Percentiles rank a stretch among this genome's conserved stretches.
Evolutionary conservation across 768 basidiomycete genomes (phyloP).

Genomic region (Galerina marginata): DNA sequence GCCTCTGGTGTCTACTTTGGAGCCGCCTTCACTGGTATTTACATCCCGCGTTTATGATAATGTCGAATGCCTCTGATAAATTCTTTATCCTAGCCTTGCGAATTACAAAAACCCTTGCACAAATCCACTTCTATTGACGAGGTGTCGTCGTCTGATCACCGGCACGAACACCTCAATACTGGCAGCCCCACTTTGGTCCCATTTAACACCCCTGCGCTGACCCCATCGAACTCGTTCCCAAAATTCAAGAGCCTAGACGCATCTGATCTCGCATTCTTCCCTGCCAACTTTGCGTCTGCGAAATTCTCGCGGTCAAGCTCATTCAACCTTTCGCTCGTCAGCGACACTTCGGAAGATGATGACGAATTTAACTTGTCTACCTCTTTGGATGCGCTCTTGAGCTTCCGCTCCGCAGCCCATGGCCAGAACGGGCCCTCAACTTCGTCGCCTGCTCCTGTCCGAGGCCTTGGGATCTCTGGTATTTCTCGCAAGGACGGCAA

Average conservation of each 20-base stretch:
- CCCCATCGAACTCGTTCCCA: constrained; percentile 14
- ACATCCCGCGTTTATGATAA: too few species aligned
- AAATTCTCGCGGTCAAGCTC: constrained; percentile 7
- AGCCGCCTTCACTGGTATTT: too few species aligned
- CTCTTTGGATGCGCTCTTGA: constrained; percentile 10
- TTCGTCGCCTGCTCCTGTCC: background rate
- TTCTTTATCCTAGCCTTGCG: too few species aligned
- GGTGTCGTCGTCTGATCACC: too few species aligned
- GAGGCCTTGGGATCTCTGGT: constrained; percentile 23
- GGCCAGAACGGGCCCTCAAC: background rate
- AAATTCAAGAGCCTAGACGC: background rate
- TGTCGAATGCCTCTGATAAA: too few species aligned
- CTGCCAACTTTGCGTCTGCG: background rate
- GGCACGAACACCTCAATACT: too few species aligned
- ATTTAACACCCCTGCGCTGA: constrained; percentile 15
- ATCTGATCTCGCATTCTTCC: too few species aligned
- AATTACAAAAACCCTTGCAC: too few species aligned
- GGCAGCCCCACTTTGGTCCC: constrained; percentile 12
- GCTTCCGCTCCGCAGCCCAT: background rate
- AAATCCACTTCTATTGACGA: too few species aligned
- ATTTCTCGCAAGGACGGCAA: constrained; percentile 3
- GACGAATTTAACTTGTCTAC: constrained; percentile 5
- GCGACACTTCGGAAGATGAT: constrained; percentile 19
- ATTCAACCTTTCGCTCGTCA: constrained; percentile 22
- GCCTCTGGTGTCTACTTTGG: too few species aligned